Evolutionary conservation across 108 stramenopile species (phyloP), one percentile per base, ranked within the genome.

Genomic region (Craspedostauros australis): DNA sequence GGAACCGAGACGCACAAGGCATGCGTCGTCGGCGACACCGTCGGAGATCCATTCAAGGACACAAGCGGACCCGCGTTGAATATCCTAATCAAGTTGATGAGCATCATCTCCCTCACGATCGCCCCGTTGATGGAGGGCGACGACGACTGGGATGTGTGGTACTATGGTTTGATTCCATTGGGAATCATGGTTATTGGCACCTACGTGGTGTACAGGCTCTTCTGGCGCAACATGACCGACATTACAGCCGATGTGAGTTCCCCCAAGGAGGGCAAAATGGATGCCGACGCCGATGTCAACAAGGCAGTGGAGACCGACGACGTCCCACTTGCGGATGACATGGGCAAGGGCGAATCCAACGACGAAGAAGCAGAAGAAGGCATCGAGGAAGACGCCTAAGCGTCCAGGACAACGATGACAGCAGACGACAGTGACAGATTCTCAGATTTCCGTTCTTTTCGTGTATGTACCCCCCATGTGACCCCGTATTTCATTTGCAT

Each of bases 81-180:
- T 66, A 92, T 96, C 42, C 57, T 94, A 28, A 95, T 96, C 69
- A 96, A 96, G 69, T 73, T 96, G 42, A 88, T 95, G 84, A 85
- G 86, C 49, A 91, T 93, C 39, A 78, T 94, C 41, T 64, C 77
- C 2, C 59, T 94, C 18, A 86, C 82, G 18, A 60, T 91, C 39
- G 89, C 87, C 19, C 84, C 87, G 38, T 44, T 82, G 50, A 64
- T 92, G 57, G 55, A 61, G 8, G 69, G 62, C 4, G 38, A 60
- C 46, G 64, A 63, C 25, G 68, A 82, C 44, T 90, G 84, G 88
- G 76, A 71, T 16, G 60, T 31, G 7, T 82, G 75, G 74, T 71
- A 79, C 46, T 87, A 60, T 38, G 86, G 86, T 41, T 48, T 88
- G 25, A 83, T 88, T 46, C 86, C 86, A 18, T 61, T 83, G 7